Evolutionary conservation across 2,329 filamentous ascomycete genomes (phyloP), one percentile per base, ranked within the genome.

Genomic region (Pseudopithomyces maydicus): DNA sequence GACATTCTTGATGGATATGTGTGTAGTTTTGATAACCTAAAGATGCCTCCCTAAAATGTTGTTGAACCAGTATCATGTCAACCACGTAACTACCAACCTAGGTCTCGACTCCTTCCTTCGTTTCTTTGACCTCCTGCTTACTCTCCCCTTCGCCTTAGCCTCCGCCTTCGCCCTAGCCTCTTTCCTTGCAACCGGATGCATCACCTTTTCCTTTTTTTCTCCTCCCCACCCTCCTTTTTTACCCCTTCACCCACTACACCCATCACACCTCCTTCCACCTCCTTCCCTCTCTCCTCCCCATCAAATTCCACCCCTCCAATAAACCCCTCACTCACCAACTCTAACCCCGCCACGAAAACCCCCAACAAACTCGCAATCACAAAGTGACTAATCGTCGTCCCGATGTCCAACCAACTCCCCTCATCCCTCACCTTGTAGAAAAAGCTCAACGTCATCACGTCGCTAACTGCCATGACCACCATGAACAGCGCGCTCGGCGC

Each of bases 361-460:
- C 92, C 95, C 43, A 98, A 73, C 66, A 91, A 75, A 75, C 92
- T 97, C 17, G 92, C 94, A 78, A 99, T 98, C 59, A 88, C 87
- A 76, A 98, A 99, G 74, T 98, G 93, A 70, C 87, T 96, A 64
- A 99, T 99, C 3, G 92, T 97, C 26, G 92, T 96, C 32, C 95
- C 95, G 72, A 99, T 99, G 73, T 99, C 95, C 57, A 99, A 79
- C 95, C 95, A 99, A 20, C 90, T 95, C 0, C 95, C 95, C 74
- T 99, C 95, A 67, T 99, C 95, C 69, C 90, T 90, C 44, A 99
- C 95, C 68, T 97, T 91, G 87, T 91, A 99, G 79, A 99, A 99
- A 81, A 99, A 99, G 69, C 95, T 91, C 51, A 99, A 82, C 3
- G 95, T 98, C 73, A 98, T 83, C 48, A 97, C 86, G 73, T 99